These are phyloP conservation scores for Termitomyces sp. DNA, from an alignment of 768 basidiomycete species.

Conservation along the genomic window DNA sequence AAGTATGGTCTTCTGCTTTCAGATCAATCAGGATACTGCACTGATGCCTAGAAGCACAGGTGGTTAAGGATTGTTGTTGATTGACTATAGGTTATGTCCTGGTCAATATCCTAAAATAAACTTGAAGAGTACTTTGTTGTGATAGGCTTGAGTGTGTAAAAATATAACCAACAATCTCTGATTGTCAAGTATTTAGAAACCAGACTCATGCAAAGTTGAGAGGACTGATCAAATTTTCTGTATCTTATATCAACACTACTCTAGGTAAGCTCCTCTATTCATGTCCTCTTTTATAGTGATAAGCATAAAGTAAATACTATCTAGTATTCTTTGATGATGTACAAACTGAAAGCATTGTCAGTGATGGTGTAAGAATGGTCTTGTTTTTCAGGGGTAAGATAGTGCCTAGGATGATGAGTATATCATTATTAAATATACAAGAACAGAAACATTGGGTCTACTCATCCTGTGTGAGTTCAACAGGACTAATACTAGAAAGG, in stretches of 20 bases:
- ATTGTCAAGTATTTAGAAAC: background rate
- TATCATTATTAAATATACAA: background rate
- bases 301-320: conserved; percentile 50
- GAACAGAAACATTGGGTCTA: background rate
- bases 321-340: conserved; percentile 33
- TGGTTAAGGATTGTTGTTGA: conserved; percentile 35
- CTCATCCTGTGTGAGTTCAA: conserved; percentile 44
- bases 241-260: conserved; percentile 38
- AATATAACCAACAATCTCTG: background rate
- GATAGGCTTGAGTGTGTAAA: conserved; percentile 30
- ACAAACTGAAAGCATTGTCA: conserved; percentile 44
- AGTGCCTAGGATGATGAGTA: conserved; percentile 23
- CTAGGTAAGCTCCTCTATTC: conserved; percentile 47
- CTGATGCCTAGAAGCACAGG: too few species aligned
- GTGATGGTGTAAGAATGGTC: conserved; percentile 51
- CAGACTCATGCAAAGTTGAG: conserved; percentile 38
- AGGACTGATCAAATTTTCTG: conserved; percentile 37
- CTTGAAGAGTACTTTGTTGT: conserved; percentile 44
- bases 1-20: too few species aligned
- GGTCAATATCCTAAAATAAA: conserved; percentile 58
- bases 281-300: conserved; percentile 28
- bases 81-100: conserved; percentile 49
- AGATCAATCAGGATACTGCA: too few species aligned
- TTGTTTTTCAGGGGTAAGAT: conserved; percentile 23
- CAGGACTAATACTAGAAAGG: conserved; percentile 56